phyloP scores from a whole-genome alignment of 345 rosid genomes.

The Acer negundo region DNA sequence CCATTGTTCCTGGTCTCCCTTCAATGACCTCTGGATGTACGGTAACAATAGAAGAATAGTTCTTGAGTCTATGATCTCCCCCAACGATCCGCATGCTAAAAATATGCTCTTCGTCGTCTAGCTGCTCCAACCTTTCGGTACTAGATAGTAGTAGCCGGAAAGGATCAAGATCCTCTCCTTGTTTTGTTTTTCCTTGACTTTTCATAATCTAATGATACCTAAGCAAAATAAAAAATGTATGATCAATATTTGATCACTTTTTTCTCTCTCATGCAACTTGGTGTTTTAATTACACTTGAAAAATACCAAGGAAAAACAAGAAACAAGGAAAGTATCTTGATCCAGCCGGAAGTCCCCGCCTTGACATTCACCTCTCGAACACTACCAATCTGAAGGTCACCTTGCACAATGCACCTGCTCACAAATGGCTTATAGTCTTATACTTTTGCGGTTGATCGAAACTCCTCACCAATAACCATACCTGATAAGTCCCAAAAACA shows the following conservation, averaged over 20 bases:
- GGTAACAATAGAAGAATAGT: slow-evolving; percentile 51
- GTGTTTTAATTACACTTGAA: too few species aligned
- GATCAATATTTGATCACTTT: too few species aligned
- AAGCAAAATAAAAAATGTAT: too few species aligned
- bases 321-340: too few species aligned
- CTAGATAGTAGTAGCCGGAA: too few species aligned
- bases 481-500: slow-evolving; percentile 28
- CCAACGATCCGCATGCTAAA: slow-evolving; percentile 52
- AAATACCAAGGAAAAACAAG: too few species aligned
- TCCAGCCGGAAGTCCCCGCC: slow-evolving; percentile 67
- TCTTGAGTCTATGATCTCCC: slow-evolving; percentile 62
- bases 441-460: slow-evolving; percentile 64
- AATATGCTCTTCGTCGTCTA: slow-evolving; percentile 58
- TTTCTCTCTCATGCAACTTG: too few species aligned
- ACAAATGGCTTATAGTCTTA: slow-evolving; percentile 63
- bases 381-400: slow-evolving; percentile 55
- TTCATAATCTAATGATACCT: too few species aligned
- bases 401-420: slow-evolving; percentile 50
- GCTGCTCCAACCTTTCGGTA: slow-evolving; percentile 56
- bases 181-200: too few species aligned
- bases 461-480: slow-evolving; percentile 61
- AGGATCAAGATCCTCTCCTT: too few species aligned
- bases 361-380: slow-evolving; percentile 57
- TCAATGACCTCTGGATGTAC: slow-evolving; percentile 56
- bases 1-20: slow-evolving; percentile 56